Conservation (phyloP, 2,329 filamentous ascomycete genomes). For the Fusarium ambrosium region DNA sequence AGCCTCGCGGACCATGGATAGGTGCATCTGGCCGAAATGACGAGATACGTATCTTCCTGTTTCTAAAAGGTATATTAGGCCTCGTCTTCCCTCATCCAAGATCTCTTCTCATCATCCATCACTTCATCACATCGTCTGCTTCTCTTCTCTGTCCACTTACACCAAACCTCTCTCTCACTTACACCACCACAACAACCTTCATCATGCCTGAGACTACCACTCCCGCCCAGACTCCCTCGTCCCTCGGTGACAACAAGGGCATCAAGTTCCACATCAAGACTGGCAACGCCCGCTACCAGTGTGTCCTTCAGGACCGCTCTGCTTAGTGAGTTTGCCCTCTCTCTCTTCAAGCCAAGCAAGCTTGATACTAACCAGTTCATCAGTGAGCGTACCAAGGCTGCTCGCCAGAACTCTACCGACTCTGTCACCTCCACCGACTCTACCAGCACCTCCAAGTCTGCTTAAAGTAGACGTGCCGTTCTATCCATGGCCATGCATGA, state of each 20-base stretch:
- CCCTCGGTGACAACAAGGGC: slow-evolving; percentile 55
- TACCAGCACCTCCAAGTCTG: slow-evolving; percentile 42
- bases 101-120: background rate
- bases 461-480: slow-evolving; percentile 22
- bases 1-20: slow-evolving; percentile 40
- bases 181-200: slow-evolving; percentile 23
- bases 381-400: slow-evolving; percentile 58
- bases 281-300: slow-evolving; percentile 55
- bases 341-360: background rate
- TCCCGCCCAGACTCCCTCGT: slow-evolving; percentile 34
- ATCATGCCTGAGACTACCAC: slow-evolving; percentile 42
- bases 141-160: slow-evolving; percentile 17
- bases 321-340: slow-evolving; percentile 55
- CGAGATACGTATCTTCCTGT: slow-evolving; percentile 44
- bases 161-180: slow-evolving; percentile 16
- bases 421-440: slow-evolving; percentile 52
- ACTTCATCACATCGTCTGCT: slow-evolving; percentile 1
- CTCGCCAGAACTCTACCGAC: slow-evolving; percentile 53
- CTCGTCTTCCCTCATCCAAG: slow-evolving; percentile 9
- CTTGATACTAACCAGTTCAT: slow-evolving; percentile 28
- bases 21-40: slow-evolving; percentile 32
- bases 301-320: slow-evolving; percentile 60
- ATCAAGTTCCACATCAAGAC: slow-evolving; percentile 64
- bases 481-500: background rate
- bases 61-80: slow-evolving; percentile 45